Base-by-base conservation (phyloP, 2,329 filamentous ascomycete genomes). In the Trichoderma citrinoviride region DNA sequence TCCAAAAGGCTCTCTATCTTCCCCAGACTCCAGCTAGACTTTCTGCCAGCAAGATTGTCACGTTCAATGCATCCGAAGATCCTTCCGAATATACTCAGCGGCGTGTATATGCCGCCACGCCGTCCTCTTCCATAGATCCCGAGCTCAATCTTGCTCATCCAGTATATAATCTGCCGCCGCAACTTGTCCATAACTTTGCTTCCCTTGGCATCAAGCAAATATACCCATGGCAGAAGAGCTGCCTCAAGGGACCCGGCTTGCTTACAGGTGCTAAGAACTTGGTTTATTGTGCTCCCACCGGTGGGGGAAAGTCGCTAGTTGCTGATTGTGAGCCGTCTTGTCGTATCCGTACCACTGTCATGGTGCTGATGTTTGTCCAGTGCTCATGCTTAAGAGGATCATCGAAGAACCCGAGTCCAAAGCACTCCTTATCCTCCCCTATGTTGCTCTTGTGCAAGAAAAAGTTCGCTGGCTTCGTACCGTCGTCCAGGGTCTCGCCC, bases 151-250 rank as follows among this genome's bases (percentile, higher is more conserved):
- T 93, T 33, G 81, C 82, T 5, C 85, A 92, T 73, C 79, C 83
- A 1, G 78, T 77, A 44, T 93, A 92, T 77, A 84, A 79, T 8
- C 79, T 93, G 15, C 87, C 89, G 3, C 68, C 76, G 0, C 75
- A 80, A 25, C 77, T 93, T 44, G 84, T 90, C 3, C 76, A 80
- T 19, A 93, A 92, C 71, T 84, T 93, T 71, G 81, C 81, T 54
- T 77, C 79, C 0, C 79, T 90, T 44, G 90, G 90, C n/a, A 89
- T 93, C 64, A 83, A 81, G 46, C 84, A 83, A 68, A 93, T 93
- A 66, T 93, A 93, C 70, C 88, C 89, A 2, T 93, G 90, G 90
- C 90, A 93, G 75, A 89, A 89, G 57, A 86, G 87, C 65, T 93
- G 90, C 71, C 80, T 93, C 7, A 79, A 89, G 61, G 86, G 87